Percentiles rank a stretch among this genome's conserved stretches.
Conservation (phyloP, 805 yeast genomes). For the Kazachstania bromeliacearum region DNA sequence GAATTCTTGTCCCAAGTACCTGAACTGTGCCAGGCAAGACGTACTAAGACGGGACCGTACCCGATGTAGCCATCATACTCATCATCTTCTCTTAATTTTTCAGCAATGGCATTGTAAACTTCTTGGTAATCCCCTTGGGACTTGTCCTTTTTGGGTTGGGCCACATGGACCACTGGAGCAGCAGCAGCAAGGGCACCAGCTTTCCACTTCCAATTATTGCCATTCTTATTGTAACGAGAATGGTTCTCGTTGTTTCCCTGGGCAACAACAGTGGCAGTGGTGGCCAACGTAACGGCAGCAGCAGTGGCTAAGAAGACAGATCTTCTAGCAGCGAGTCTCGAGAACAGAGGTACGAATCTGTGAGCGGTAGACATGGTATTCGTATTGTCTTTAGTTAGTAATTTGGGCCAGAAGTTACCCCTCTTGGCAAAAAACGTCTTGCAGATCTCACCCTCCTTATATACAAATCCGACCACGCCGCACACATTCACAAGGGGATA, state of each 20-base stretch:
- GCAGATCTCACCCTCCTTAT: no score
- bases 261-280: conserved; percentile 18
- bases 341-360: conserved; percentile 10
- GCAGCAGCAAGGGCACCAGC: conserved; percentile 29
- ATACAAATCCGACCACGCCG: background rate
- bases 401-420: no score
- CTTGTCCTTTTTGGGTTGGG: conserved; percentile 23
- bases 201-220: conserved; percentile 10
- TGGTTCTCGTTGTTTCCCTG: conserved; percentile 14
- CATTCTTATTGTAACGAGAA: conserved; percentile 8
- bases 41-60: conserved; percentile 66
- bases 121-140: conserved; percentile 45
- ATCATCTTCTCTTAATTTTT: conserved; percentile 43
- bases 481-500: no score
- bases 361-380: conserved; percentile 13
- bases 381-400: no score
- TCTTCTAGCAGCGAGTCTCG: conserved; percentile 18
- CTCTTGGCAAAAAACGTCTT: no score
- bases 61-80: conserved; percentile 59
- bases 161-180: conserved; percentile 32
- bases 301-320: conserved; percentile 23
- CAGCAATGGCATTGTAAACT: conserved; percentile 67
- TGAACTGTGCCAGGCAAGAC: conserved; percentile 80
- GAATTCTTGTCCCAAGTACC: conserved; percentile 66
- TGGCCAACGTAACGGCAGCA: conserved; percentile 26